Conservation (phyloP, 73 alveolate genomes). For the Durusdinium trenchii region DNA sequence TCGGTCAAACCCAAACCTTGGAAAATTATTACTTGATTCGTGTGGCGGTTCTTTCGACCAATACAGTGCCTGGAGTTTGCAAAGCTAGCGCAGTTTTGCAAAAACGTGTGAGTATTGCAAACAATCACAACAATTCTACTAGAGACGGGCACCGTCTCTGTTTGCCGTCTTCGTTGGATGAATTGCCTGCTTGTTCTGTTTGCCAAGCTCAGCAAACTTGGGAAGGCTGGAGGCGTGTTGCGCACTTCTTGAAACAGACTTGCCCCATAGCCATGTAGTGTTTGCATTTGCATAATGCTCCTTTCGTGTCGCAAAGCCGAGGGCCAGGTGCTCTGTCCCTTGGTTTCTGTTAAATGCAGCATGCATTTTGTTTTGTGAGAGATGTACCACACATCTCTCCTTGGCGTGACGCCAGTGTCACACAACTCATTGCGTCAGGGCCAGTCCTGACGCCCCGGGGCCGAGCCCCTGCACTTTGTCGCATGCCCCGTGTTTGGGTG, state of each 20-base stretch:
- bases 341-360: background rate
- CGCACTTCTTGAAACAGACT: too few relatives aligned
- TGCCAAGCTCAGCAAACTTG: background rate
- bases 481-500: background rate
- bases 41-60: background rate
- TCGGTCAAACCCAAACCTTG: background rate
- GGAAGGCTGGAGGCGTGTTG: too few relatives aligned
- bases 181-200: background rate
- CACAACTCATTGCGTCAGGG: too few relatives aligned
- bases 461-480: background rate
- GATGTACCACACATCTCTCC: too few relatives aligned
- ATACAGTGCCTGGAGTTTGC: too few relatives aligned
- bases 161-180: background rate
- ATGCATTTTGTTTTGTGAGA: background rate
- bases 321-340: too few relatives aligned
- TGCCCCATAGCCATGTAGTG: too few relatives aligned
- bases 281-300: too few relatives aligned
- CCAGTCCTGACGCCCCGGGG: too few relatives aligned
- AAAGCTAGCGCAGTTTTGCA: background rate
- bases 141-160: background rate
- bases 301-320: too few relatives aligned
- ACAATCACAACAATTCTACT: background rate
- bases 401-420: too few relatives aligned
- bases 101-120: background rate
- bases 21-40: background rate